These are phyloP conservation scores for Ceratocystiopsis minuta DNA, from an alignment of 2,329 filamentous ascomycete species.

Conservation along the genomic window DNA sequence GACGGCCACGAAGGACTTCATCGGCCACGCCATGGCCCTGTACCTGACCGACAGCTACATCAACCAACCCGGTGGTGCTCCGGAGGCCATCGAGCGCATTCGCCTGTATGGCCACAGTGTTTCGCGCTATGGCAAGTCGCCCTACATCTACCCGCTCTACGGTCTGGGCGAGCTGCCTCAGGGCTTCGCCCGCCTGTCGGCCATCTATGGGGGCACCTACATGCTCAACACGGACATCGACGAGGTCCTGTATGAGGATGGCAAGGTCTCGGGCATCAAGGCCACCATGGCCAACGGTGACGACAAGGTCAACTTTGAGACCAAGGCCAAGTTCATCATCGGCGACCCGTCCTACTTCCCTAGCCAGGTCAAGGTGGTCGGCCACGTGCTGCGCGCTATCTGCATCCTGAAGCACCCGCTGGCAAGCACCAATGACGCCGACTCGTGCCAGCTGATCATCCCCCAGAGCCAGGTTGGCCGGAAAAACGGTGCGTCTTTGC, in stretches of 20 bases:
- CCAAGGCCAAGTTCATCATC: constrained; percentile 89
- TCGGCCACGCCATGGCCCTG: constrained; percentile 95
- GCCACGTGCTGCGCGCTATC: constrained; percentile 87
- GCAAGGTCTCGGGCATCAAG: constrained; percentile 88
- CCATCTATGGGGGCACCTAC: constrained; percentile 97
- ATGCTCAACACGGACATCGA: constrained; percentile 96
- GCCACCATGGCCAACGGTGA: constrained; percentile 86
- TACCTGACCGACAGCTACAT: constrained; percentile 85
- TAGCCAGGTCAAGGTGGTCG: constrained; percentile 68
- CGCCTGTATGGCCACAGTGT: constrained; percentile 95
- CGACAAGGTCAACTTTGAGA: constrained; percentile 79
- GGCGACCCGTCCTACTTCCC: constrained; percentile 96
- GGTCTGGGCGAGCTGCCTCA: constrained; percentile 93
- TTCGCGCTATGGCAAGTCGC: constrained; percentile 91
- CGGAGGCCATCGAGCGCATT: constrained; percentile 80
- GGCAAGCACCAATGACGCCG: constrained; percentile 69
- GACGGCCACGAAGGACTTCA: constrained; percentile 75
- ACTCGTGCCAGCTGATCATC: constrained; percentile 91
- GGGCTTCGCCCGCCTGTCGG: constrained; percentile 89
- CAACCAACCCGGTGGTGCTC: constrained; percentile 49
- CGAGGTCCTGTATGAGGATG: constrained; percentile 68
- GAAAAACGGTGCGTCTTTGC: constrained; percentile 58
- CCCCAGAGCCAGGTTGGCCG: constrained; percentile 93
- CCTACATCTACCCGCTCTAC: constrained; percentile 98
- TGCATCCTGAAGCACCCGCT: constrained; percentile 94